Base-by-base conservation (phyloP, 352 stramenopile genomes). In the Halophytophthora polymorphica region DNA sequence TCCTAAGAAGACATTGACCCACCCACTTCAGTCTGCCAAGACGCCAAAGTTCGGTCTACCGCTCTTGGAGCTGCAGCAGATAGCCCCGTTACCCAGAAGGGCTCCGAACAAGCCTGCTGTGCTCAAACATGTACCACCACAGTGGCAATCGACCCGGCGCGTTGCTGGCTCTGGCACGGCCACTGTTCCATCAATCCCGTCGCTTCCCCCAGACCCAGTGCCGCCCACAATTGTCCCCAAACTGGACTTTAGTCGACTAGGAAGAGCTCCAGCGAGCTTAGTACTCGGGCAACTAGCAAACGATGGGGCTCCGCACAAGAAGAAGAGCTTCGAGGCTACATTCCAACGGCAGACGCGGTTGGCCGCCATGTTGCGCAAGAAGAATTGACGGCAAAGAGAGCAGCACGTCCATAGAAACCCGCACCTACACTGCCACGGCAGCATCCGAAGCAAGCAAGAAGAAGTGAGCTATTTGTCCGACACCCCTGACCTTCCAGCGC, bases 131-230 rank as follows among this genome's bases (percentile, higher is more conserved):
- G 52, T 72, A 3, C 56, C 68, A 39, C 28, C 64, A 15, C 69
- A 88, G 45, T 88, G 77, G 77, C 73, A 88, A 50, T 88, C 77
- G 1, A 84, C 77, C 12, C 69, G 77, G 2, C 69, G 64, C 8
- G 53, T 66, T 2, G 74, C 77, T 21, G 47, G 48, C 6, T 38
- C 46, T 22, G 50, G 36, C 17, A n/a, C 13, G 33, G 35, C 53
- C 17, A 53, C 45, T 33, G 36, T 37, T 2, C 7, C 13, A n/a
- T 39, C 28, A 39, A 17, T 29, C 11, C 42, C 23, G 22, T 50
- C 45, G 45, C 38, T 46, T 56, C 50, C 42, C 19, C 23, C 22
- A 19, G 45, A 45, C 12, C 44, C 38, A 39, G 39, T 53, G 13
- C 33, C 11, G 33, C 13, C 33, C 15, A 17, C 34, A 25, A 29